phyloP scores from a whole-genome alignment of 148 eudicot species.

The Heliamphora exappendiculata region DNA sequence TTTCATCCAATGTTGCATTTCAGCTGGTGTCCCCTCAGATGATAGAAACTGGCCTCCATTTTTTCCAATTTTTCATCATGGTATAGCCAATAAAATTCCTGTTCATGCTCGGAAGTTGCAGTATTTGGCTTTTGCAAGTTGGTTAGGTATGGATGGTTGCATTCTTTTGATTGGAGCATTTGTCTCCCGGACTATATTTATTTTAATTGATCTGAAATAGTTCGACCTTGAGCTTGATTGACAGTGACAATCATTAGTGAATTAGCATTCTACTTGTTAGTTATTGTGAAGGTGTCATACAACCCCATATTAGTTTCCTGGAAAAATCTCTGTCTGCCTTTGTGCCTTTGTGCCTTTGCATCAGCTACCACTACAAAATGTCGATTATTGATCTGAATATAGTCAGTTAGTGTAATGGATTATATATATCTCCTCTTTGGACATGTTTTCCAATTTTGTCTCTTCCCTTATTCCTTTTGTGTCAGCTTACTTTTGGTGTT shows the following conservation, averaged over 20 bases:
- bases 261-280: not conserved
- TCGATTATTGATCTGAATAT: not conserved
- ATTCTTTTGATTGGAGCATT: not conserved
- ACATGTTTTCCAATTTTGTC: not conserved
- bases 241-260: not conserved
- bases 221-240: not conserved
- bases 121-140: slow-evolving; percentile 61
- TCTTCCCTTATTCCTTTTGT: not conserved
- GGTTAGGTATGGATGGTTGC: slow-evolving; percentile 42
- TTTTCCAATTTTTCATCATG: slow-evolving; percentile 59
- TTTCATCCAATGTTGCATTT: not conserved
- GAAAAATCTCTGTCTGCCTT: not conserved
- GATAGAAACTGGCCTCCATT: slow-evolving; percentile 56
- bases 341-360: not conserved
- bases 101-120: slow-evolving; percentile 57
- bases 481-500: no score
- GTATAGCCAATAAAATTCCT: slow-evolving; percentile 55
- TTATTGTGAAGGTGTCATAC: not conserved
- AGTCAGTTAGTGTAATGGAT: not conserved
- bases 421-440: not conserved
- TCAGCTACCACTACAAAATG: not conserved
- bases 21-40: slow-evolving; percentile 46
- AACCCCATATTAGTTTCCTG: not conserved
- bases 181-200: no score
- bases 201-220: no score